Conservation (phyloP, 1,139 yeast species). For the Hemisphaericaspora subhashii region DNA sequence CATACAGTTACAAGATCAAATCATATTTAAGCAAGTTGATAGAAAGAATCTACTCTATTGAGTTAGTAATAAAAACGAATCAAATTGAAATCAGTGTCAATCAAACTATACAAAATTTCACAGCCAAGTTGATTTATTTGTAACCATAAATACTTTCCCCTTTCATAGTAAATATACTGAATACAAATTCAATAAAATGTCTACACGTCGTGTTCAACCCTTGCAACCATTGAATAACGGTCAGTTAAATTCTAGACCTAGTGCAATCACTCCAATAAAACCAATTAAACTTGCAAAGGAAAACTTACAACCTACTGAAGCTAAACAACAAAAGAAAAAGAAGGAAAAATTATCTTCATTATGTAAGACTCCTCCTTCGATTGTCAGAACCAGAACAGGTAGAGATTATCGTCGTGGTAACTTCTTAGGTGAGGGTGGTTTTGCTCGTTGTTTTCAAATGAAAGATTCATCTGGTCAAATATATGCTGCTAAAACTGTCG, state of each 20-base stretch:
- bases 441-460: constrained; percentile 97
- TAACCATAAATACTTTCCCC: no score
- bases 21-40: no score
- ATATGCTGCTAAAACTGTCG: constrained; percentile 96
- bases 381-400: constrained; percentile 83
- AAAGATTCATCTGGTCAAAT: constrained; percentile 84
- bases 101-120: no score
- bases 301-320: constrained; percentile 18
- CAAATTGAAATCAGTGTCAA: no score
- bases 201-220: constrained; percentile 41
- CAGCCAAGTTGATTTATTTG: no score
- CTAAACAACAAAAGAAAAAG: constrained; percentile 49
- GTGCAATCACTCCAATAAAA: constrained; percentile 45
- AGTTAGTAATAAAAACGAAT: no score
- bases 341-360: constrained; percentile 84
- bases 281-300: constrained; percentile 33
- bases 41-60: no score
- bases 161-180: no score
- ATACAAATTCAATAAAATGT: constrained; percentile 28
- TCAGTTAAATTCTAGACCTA: constrained; percentile 40
- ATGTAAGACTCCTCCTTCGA: constrained; percentile 93
- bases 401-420: constrained; percentile 88
- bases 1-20: no score
- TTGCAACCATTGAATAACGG: constrained; percentile 51
- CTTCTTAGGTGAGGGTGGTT: constrained; percentile 97